Evolutionary conservation across 1,139 yeast genomes (phyloP), one percentile per base, ranked within the genome.

Genomic region (Hansenula lynferdii): DNA sequence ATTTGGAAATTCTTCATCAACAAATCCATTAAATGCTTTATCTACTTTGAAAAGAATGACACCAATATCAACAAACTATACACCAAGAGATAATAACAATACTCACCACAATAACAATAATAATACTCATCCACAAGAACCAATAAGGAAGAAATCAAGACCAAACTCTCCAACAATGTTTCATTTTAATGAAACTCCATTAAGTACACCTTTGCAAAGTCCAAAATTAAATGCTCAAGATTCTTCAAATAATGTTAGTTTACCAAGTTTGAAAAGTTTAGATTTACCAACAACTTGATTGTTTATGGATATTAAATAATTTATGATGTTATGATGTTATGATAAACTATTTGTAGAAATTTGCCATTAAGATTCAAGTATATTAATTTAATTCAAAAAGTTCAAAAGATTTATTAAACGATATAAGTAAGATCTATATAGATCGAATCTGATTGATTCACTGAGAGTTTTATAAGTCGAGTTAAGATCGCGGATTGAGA

Each of bases 1-100:
- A 10, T 26, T 24, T 9, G 8, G 24, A 10, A 36, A 34, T 24
- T 15, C n/a, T n/a, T n/a, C n/a, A n/a, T n/a, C n/a, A n/a, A n/a
- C 40, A 41, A 40, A 40, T 38, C 45, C 43, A 41, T 48, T 51
- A 45, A 58, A 53, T 41, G 67, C 62, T 3, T 47, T 64, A 21
- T 65, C 69, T 1, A 57, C 62, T 4, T 40, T 65, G 40, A 64
- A 64, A 46, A 50, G 62, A 49, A 63, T 64, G 69, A 64, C 69
- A 0, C 69, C 69, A 23, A 39, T 53, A 16, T 33, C 33, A 8
- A 29, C 49, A 8, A 28, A 36, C 8, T 36, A 45, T 8, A 49
- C 42, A 33, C 43, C 40, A 16, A 40, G 37, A 1, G 39, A 7
- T 14, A 47, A 10, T 43, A 43, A 12, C 39, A 15, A 29, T 11